Evolutionary conservation across 139 green algal genomes (phyloP).

Genomic region (Nannochloris sp.): DNA sequence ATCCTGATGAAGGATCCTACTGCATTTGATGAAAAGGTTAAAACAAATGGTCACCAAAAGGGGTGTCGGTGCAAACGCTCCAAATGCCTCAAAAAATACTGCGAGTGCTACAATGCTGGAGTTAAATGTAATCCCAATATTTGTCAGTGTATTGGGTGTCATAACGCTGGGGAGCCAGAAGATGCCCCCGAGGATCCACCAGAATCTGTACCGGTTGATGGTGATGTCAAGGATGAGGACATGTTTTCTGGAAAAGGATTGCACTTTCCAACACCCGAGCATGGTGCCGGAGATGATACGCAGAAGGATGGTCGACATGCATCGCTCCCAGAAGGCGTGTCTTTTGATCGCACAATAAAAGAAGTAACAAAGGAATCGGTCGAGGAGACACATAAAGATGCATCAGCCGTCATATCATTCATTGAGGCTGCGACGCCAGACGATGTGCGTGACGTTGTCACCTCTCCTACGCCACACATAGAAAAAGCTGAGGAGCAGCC

Average conservation of each 20-base stretch:
- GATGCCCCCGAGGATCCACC: background rate
- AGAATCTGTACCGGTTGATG: background rate
- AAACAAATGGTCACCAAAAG: constrained; percentile 46
- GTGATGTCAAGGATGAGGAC: background rate
- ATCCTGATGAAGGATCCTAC: constrained; percentile 46
- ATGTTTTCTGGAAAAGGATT: background rate
- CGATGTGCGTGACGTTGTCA: background rate
- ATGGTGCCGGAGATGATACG: background rate
- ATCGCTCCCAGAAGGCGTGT: too few relatives aligned
- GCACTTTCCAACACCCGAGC: background rate
- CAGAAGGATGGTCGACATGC: too few relatives aligned
- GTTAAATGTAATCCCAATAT: constrained; percentile 57
- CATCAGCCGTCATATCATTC: too few relatives aligned
- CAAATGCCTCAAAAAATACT: constrained; percentile 64
- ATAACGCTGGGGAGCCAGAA: constrained; percentile 37
- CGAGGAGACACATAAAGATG: too few relatives aligned
- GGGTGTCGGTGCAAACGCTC: constrained; percentile 67
- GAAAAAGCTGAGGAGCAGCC: background rate
- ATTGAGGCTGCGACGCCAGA: too few relatives aligned
- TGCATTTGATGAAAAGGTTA: constrained; percentile 62
- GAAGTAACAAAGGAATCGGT: too few relatives aligned
- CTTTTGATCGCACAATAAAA: too few relatives aligned
- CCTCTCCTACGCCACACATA: background rate
- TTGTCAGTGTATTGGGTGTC: constrained; percentile 78
- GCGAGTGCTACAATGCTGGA: constrained; percentile 56